Evolutionary conservation across 495 filamentous ascomycete species (phyloP).

Genomic region (Pseudoneurospora amorphoporcata): DNA sequence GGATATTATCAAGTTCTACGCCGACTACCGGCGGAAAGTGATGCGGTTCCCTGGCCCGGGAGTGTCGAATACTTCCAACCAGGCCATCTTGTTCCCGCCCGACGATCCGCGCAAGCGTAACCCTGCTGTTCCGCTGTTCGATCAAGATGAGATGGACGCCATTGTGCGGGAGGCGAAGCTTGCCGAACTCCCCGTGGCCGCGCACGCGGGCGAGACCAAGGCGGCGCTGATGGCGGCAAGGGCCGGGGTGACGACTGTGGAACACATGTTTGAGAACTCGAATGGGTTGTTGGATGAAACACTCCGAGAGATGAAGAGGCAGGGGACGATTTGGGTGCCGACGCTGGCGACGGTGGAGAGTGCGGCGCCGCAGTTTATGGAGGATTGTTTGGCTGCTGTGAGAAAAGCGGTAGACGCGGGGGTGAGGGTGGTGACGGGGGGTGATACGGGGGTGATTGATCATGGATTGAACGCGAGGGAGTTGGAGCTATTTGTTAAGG

Average conservation of each 20-base stretch:
- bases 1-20: constrained; percentile 45
- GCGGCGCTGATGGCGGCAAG: constrained; percentile 35
- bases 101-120: constrained; percentile 17
- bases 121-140: constrained; percentile 32
- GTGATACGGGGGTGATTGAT: constrained; percentile 41
- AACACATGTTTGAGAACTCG: constrained; percentile 37
- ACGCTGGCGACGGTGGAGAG: constrained; percentile 35
- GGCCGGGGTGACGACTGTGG: constrained; percentile 41
- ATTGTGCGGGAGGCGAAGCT: constrained; percentile 38
- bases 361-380: constrained; percentile 15
- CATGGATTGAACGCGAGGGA: constrained; percentile 42
- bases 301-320: constrained; percentile 27
- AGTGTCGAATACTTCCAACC: constrained; percentile 11
- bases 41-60: constrained; percentile 32
- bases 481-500: constrained; percentile 39
- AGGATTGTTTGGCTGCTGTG: constrained; percentile 19
- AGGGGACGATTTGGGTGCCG: constrained; percentile 37
- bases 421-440: constrained; percentile 36
- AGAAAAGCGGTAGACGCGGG: constrained; percentile 20
- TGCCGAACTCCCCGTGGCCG: constrained; percentile 32
- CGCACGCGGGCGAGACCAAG: constrained; percentile 32
- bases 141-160: constrained; percentile 40
- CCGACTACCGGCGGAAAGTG: constrained; percentile 38
- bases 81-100: constrained; percentile 13
- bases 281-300: constrained; percentile 25